Evolutionary conservation across 2,329 filamentous ascomycete genomes (phyloP).

Genomic region (Helotiales sp.): DNA sequence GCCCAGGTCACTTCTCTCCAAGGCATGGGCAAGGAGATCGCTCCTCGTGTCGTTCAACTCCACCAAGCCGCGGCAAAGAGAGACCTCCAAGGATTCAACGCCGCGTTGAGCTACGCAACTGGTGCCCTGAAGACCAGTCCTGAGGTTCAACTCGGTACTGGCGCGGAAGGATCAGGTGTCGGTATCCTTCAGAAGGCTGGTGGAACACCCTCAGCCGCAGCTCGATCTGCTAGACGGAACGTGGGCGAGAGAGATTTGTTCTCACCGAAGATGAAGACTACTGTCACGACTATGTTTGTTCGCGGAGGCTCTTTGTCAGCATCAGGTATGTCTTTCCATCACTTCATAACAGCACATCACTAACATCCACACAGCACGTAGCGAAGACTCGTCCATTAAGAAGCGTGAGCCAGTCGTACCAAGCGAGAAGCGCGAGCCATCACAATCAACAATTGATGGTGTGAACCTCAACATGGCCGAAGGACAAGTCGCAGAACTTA

Average conservation of each 20-base stretch:
- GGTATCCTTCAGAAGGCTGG: conserved; percentile 45
- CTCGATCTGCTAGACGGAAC: conserved; percentile 4
- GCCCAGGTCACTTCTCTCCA: conserved; percentile 52
- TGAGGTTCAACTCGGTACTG: conserved; percentile 49
- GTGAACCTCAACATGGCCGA: conserved; percentile 41
- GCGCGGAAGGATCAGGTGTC: conserved; percentile 47
- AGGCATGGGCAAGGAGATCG: conserved; percentile 56
- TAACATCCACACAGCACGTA: conserved; percentile 18
- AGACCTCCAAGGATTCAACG: conserved; percentile 49
- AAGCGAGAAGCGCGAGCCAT: conserved; percentile 31
- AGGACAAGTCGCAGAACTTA: conserved; percentile 40
- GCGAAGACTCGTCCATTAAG: conserved; percentile 23
- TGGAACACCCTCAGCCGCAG: conserved; percentile 8
- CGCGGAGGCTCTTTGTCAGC: conserved; percentile 34
- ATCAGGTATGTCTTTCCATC: conserved; percentile 22
- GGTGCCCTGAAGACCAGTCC: conserved; percentile 48
- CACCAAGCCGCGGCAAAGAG: conserved; percentile 42
- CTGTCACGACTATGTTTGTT: conserved; percentile 42
- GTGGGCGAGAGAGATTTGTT: conserved; percentile 19
- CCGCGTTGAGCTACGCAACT: conserved; percentile 48
- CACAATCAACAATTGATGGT: conserved; percentile 33
- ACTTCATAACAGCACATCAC: neutral
- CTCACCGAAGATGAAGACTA: conserved; percentile 36
- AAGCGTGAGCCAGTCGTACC: conserved; percentile 12
- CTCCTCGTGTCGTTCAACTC: conserved; percentile 45